phyloP scores from a whole-genome alignment of 1,284 basidiomycete species.

The Fomitopsis schrenkii region DNA sequence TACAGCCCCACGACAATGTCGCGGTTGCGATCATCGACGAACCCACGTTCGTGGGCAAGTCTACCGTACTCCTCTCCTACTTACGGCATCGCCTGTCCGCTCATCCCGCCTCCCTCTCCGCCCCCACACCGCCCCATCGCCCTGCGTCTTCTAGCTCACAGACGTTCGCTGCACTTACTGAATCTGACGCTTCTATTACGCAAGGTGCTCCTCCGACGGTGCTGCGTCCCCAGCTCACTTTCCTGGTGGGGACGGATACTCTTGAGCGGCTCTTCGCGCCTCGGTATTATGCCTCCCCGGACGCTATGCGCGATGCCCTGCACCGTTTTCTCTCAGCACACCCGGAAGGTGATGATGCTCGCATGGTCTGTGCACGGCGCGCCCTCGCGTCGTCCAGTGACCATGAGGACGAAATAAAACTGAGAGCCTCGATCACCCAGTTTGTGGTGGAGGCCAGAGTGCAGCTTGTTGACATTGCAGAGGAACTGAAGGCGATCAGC shows the following conservation, averaged over 20 bases:
- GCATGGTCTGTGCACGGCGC: slow-evolving; percentile 71
- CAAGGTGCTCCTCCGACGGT: neutral
- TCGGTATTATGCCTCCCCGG: slow-evolving; percentile 67
- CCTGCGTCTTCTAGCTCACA: neutral
- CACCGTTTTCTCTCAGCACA: slow-evolving; percentile 52
- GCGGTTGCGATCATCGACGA: slow-evolving; percentile 85
- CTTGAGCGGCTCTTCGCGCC: slow-evolving; percentile 80
- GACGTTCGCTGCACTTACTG: neutral
- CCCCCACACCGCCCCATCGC: neutral
- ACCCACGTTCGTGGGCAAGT: slow-evolving; percentile 88
- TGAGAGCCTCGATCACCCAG: slow-evolving; percentile 37
- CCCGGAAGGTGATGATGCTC: slow-evolving; percentile 54
- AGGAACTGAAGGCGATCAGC: slow-evolving; percentile 57
- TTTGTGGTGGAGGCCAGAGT: slow-evolving; percentile 53
- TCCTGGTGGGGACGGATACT: slow-evolving; percentile 79
- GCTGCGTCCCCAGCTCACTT: slow-evolving; percentile 13
- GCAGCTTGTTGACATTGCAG: slow-evolving; percentile 55
- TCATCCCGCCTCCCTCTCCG: slow-evolving; percentile 11
- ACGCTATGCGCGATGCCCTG: slow-evolving; percentile 53
- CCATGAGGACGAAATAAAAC: slow-evolving; percentile 28
- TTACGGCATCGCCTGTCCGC: slow-evolving; percentile 36
- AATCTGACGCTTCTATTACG: neutral
- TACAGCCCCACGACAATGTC: slow-evolving; percentile 39
- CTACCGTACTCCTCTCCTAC: slow-evolving; percentile 53
- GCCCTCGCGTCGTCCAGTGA: slow-evolving; percentile 14